Conservation (phyloP, 2,329 filamentous ascomycete genomes). For the Cladosporium cucumerinum region DNA sequence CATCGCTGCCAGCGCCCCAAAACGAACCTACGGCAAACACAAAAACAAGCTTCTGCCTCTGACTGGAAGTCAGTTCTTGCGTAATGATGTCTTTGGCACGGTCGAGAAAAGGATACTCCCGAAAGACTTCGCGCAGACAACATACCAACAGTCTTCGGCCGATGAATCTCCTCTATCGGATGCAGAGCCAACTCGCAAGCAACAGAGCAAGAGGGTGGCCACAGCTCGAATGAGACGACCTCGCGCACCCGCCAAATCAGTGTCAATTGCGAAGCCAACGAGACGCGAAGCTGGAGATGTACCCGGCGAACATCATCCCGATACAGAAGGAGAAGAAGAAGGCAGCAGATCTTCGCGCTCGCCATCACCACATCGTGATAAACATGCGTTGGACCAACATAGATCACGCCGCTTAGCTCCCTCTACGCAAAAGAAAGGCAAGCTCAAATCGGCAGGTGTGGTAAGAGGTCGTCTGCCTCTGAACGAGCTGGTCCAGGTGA, state of each 20-base stretch:
- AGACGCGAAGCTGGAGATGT: not conserved
- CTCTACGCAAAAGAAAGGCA: not conserved
- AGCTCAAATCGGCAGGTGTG: not conserved
- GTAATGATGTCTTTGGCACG: constrained; percentile 19
- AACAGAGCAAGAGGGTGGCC: not conserved
- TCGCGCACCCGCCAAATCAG: not conserved
- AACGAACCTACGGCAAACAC: constrained; percentile 24
- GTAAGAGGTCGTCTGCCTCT: constrained; percentile 17
- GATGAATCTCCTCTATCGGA: constrained; percentile 33
- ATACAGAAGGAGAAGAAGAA: not conserved
- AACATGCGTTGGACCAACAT: no score
- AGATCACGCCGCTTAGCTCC: not conserved
- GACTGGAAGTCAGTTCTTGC: constrained; percentile 23
- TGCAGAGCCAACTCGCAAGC: constrained; percentile 7
- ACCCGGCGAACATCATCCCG: not conserved
- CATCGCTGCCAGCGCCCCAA: constrained; percentile 5
- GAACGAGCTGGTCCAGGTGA: constrained; percentile 24
- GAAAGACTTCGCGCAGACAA: not conserved
- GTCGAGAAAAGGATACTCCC: constrained; percentile 8
- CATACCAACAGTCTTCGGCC: constrained; percentile 17
- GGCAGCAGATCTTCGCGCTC: not conserved
- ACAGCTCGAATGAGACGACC: not conserved
- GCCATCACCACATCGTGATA: not conserved
- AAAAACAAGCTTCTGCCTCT: constrained; percentile 23
- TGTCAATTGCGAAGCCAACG: not conserved